These are phyloP conservation scores for Lichenothelia convexa DNA, from an alignment of 495 filamentous ascomycete species.

Conservation along the genomic window DNA sequence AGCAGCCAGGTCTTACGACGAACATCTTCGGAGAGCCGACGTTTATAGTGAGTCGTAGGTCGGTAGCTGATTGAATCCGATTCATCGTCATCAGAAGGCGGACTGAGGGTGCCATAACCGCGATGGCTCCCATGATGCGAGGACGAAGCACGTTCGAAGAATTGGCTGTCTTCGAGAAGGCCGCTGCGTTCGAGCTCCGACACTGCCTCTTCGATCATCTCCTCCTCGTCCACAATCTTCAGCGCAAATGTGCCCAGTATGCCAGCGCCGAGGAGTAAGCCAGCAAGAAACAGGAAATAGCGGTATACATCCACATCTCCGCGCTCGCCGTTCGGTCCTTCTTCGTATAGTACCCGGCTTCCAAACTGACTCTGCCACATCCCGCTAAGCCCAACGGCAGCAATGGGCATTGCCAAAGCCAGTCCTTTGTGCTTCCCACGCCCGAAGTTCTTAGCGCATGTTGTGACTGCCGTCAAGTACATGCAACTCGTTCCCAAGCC, in stretches of 20 bases:
- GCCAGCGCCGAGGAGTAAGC: constrained; percentile 47
- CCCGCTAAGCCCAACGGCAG: constrained; percentile 76
- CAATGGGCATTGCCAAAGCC: constrained; percentile 79
- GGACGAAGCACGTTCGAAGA: constrained; percentile 28
- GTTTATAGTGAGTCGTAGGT: constrained; percentile 27
- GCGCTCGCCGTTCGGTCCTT: constrained; percentile 34
- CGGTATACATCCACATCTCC: constrained; percentile 74
- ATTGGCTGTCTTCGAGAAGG: constrained; percentile 51
- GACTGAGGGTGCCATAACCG: constrained; percentile 37
- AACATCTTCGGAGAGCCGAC: constrained; percentile 43
- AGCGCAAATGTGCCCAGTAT: constrained; percentile 56
- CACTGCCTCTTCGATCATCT: constrained; percentile 71
- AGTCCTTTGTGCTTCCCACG: constrained; percentile 71
- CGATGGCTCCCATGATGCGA: constrained; percentile 8
- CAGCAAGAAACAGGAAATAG: constrained; percentile 68
- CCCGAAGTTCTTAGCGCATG: constrained; percentile 94
- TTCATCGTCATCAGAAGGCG: constrained; percentile 28
- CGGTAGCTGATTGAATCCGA: constrained; percentile 25
- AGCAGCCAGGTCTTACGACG: constrained; percentile 69
- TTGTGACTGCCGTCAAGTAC: constrained; percentile 76
- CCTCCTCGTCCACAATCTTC: constrained; percentile 46
- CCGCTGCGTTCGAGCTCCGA: constrained; percentile 70
- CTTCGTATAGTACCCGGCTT: constrained; percentile 55
- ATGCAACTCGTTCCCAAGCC: constrained; percentile 70
- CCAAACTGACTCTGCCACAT: constrained; percentile 91